These are phyloP conservation scores for Pseudocercospora macadamiae DNA, from an alignment of 2,329 filamentous ascomycete species.

Conservation along the genomic window DNA sequence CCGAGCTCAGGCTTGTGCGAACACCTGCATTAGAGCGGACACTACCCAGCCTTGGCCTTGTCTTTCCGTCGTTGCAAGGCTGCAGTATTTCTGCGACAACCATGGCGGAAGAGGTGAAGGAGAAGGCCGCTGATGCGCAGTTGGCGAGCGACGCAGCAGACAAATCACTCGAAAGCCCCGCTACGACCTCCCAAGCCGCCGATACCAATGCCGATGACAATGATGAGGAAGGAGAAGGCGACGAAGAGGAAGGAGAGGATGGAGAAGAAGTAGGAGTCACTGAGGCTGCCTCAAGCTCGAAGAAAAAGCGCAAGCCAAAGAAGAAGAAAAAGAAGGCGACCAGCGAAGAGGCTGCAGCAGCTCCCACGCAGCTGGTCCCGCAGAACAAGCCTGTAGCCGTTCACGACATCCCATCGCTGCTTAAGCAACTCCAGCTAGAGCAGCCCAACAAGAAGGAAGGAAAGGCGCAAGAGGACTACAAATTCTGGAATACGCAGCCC, in stretches of 20 bases:
- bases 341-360: constrained; percentile 16
- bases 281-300: constrained; percentile 16
- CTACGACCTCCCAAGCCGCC: constrained; percentile 22
- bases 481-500: constrained; percentile 98
- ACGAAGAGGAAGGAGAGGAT: constrained; percentile 26
- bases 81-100: neutral
- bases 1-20: too few species aligned
- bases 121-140: constrained; percentile 20
- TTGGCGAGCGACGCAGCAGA: constrained; percentile 26
- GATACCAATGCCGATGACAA: constrained; percentile 20
- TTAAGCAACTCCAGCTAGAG: constrained; percentile 34
- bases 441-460: constrained; percentile 33
- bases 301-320: constrained; percentile 33
- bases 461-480: constrained; percentile 62
- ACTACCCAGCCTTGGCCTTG: neutral
- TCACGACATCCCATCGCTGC: constrained; percentile 34
- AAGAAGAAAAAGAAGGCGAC: constrained; percentile 31
- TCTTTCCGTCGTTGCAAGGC: neutral
- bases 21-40: too few species aligned
- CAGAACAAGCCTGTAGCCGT: constrained; percentile 26
- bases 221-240: constrained; percentile 26
- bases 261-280: constrained; percentile 18
- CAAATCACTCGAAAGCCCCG: constrained; percentile 21
- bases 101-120: constrained; percentile 10
- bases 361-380: constrained; percentile 8